Conservation (phyloP, 768 basidiomycete genomes). For the Amyloporia xantha region DNA sequence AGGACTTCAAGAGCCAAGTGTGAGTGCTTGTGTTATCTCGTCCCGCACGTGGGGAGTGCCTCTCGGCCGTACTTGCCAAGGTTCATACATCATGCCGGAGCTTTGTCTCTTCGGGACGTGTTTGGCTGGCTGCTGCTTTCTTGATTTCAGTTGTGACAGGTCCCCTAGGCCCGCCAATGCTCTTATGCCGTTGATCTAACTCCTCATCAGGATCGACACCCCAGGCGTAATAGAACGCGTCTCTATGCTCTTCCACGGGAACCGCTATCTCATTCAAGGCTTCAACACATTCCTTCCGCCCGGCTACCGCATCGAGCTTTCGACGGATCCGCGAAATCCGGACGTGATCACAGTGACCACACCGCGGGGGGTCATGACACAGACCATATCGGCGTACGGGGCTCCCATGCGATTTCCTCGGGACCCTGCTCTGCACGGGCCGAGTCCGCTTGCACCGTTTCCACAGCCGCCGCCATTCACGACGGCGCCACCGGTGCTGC, state of each 20-base stretch:
- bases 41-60: too few species aligned
- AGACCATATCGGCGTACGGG: conserved; percentile 43
- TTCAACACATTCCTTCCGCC: conserved; percentile 97
- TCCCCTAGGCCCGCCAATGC: too few species aligned
- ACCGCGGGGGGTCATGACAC: conserved; percentile 64
- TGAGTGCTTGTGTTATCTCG: conserved; percentile 43
- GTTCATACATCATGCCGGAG: too few species aligned
- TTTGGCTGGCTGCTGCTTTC: too few species aligned
- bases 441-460: conserved; percentile 14
- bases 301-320: conserved; percentile 90
- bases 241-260: conserved; percentile 86
- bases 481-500: conserved; percentile 18
- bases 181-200: too few species aligned
- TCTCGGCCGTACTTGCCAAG: too few species aligned
- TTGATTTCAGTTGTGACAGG: not conserved
- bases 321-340: conserved; percentile 60
- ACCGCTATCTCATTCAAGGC: conserved; percentile 86
- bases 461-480: conserved; percentile 16
- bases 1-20: conserved; percentile 97
- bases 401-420: conserved; percentile 23
- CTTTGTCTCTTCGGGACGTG: too few species aligned
- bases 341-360: conserved; percentile 80
- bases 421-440: conserved; percentile 21
- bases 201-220: conserved; percentile 80
- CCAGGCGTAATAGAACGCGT: conserved; percentile 96